Base-by-base conservation (phyloP, 177 flowering plant species). In the Vitis hybrid region DNA sequence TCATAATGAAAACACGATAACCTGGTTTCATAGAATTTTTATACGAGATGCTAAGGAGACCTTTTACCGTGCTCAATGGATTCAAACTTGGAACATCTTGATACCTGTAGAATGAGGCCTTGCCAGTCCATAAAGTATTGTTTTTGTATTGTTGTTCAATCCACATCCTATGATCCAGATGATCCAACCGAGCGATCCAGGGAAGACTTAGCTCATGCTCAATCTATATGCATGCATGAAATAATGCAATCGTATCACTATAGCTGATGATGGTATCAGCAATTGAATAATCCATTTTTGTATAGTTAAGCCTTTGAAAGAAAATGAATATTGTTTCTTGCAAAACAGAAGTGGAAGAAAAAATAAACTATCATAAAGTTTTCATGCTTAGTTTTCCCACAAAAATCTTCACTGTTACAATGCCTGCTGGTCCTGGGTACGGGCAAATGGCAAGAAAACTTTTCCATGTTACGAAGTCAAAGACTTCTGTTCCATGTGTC, bases 181-280 rank as follows among this genome's bases (percentile, higher is more conserved):
- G 77, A 50, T 69, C 72, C 68, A 67, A 5, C 9, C 77, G 72
- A 30, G 77, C 68, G 4, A 64, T 14, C 77, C 77, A 74, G 30
- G 77, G 69, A 55, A 63, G 21, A 17, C 62, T 51, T 51, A 69
- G 40, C 15, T 74, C 77, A 15, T 68, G 68, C 60, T 64, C 48
- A 63, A 74, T 64, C 77, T 74, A n/a, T 19, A 10, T 15, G 17
- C 15, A 15, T 13, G 15, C 17, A 13, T 54, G 12, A 52, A 52
- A 14, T 34, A 34, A 34, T 23, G 26, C 26, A 23, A 23, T 23
- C 26, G 26, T 23, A 23, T 34, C 45, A 34, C 7, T 4, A 4
- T 34, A 34, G 45, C 0, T 34, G 45, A 34, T 4, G 45, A 6
- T 34, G 45, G 45, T 34, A 34, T 34, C 6, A 34, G 7, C 45